Percentiles rank a stretch among this genome's conserved stretches.
Conservation (phyloP, 2,329 filamentous ascomycete genomes). For the Penicillium glabrum region DNA sequence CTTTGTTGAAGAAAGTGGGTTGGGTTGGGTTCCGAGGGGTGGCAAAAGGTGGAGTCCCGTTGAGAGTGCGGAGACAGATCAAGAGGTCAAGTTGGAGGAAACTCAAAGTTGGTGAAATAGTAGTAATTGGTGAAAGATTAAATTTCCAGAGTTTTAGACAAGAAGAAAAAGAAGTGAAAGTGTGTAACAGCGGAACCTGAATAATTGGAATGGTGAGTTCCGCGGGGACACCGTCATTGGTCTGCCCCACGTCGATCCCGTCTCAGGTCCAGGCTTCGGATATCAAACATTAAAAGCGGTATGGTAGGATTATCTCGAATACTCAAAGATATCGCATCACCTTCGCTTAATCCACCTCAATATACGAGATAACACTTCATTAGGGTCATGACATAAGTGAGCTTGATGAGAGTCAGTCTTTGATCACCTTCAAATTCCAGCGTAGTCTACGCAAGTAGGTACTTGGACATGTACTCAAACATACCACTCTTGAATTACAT, state of each 20-base stretch:
- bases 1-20: constrained; percentile 11
- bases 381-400: too few relatives aligned
- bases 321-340: too few relatives aligned
- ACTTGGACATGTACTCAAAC: too few relatives aligned
- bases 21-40: constrained; percentile 6
- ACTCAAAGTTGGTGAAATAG: background rate
- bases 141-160: background rate
- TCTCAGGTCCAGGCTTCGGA: background rate
- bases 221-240: constrained; percentile 1
- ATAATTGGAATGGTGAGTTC: background rate
- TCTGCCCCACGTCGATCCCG: background rate
- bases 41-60: constrained; percentile 7
- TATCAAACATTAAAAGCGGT: background rate
- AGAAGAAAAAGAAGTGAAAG: background rate
- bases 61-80: background rate
- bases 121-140: background rate
- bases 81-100: background rate
- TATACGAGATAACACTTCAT: too few relatives aligned
- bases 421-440: too few relatives aligned
- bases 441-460: too few relatives aligned
- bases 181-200: background rate
- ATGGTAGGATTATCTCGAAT: too few relatives aligned
- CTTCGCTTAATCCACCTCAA: too few relatives aligned
- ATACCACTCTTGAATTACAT: too few relatives aligned
- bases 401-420: too few relatives aligned